Evolutionary conservation across 2,329 filamentous ascomycete species (phyloP).

Genomic region (Paracorniculantispora psalliotae): DNA sequence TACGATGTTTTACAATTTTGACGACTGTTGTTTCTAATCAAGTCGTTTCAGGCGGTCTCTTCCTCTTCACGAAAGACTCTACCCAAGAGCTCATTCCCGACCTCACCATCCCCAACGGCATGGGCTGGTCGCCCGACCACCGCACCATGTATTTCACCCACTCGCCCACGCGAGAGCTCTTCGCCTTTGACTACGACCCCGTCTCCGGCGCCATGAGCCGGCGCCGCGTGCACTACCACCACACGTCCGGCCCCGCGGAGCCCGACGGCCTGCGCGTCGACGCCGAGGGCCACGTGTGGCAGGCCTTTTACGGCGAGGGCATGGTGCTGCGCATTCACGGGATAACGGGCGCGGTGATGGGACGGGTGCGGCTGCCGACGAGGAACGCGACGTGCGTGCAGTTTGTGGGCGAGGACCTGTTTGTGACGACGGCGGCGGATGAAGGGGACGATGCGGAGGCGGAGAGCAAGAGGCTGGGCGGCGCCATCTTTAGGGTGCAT

Average conservation of each 20-base stretch:
- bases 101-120: constrained; percentile 78
- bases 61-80: constrained; percentile 62
- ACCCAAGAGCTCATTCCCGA: constrained; percentile 55
- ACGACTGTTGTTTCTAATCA: too few relatives aligned
- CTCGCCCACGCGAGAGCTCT: constrained; percentile 65
- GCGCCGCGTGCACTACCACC: constrained; percentile 67
- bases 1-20: too few relatives aligned
- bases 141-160: constrained; percentile 80
- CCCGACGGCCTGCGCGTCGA: constrained; percentile 87
- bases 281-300: constrained; percentile 81
- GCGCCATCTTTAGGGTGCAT: constrained; percentile 70
- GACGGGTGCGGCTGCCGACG: constrained; percentile 71
- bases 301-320: constrained; percentile 74
- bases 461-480: constrained; percentile 50
- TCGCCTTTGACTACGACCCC: constrained; percentile 67
- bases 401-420: constrained; percentile 70
- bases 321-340: constrained; percentile 67
- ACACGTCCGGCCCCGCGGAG: constrained; percentile 54
- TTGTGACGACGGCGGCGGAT: constrained; percentile 71
- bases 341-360: constrained; percentile 63
- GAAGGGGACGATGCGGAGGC: constrained; percentile 58
- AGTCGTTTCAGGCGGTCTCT: constrained; percentile 62
- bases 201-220: constrained; percentile 61
- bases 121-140: constrained; percentile 71
- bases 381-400: constrained; percentile 74